Conservation (phyloP, 352 stramenopile genomes). For the Globisporangium takayamanum region DNA sequence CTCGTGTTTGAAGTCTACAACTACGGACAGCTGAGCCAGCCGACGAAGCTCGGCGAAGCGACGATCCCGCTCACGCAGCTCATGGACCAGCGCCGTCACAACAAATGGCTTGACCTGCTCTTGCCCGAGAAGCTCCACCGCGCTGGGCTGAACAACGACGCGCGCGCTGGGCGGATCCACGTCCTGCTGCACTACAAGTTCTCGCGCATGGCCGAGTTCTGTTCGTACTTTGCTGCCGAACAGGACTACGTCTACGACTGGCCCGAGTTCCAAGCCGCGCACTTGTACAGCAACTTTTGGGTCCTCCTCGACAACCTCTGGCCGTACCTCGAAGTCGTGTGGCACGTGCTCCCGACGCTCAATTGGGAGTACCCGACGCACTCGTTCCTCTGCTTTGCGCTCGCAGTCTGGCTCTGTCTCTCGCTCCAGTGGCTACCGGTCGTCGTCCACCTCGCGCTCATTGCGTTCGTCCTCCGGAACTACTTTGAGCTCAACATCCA, state of each 20-base stretch:
- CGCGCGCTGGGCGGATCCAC: constrained; percentile 72
- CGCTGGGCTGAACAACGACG: constrained; percentile 76
- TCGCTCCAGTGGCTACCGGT: constrained; percentile 80
- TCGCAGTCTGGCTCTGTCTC: constrained; percentile 78
- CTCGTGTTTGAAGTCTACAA: constrained; percentile 84
- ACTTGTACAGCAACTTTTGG: constrained; percentile 86
- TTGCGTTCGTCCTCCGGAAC: constrained; percentile 75
- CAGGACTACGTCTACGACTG: constrained; percentile 73
- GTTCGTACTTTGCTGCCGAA: constrained; percentile 71
- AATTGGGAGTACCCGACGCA: constrained; percentile 84
- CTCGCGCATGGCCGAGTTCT: constrained; percentile 77
- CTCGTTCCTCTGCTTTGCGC: constrained; percentile 80
- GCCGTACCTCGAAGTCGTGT: constrained; percentile 81
- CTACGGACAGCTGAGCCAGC: constrained; percentile 73
- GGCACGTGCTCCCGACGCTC: constrained; percentile 75
- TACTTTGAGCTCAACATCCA: constrained; percentile 84
- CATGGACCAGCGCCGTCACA: constrained; percentile 83
- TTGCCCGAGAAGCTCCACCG: constrained; percentile 76
- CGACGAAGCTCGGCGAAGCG: constrained; percentile 78
- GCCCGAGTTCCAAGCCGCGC: constrained; percentile 75
- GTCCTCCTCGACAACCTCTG: constrained; percentile 77
- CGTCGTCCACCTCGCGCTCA: constrained; percentile 69
- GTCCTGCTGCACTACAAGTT: constrained; percentile 86
- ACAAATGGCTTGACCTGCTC: constrained; percentile 83
- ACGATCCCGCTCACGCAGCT: constrained; percentile 66